Base-by-base conservation (phyloP, 1,284 basidiomycete species). In the Schizopora paradoxa region DNA sequence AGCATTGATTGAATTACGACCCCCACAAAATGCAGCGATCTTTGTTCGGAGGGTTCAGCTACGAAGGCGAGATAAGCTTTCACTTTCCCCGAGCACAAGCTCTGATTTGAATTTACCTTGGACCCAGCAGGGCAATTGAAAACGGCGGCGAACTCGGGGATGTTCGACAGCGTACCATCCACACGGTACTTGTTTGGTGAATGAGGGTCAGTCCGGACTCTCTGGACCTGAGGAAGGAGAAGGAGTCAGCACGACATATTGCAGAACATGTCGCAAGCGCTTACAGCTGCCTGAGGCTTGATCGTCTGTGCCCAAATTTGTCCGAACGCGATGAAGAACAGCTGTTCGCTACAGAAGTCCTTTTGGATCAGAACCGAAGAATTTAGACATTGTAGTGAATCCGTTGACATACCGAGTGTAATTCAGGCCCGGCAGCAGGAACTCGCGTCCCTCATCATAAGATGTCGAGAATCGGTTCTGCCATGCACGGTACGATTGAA, bases 401-500 rank as follows among this genome's bases (percentile, higher is more conserved):
- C 14, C 5, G 5, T 11, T 36, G 18, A 36, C 65, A 33, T 46
- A 75, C 81, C 79, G 75, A 0, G 87, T 89, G 62, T 77, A 92
- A 46, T 83, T 73, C 52, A 95, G 64, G n/a, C 91, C 91, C 4
- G 91, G 91, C 5, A 94, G 74, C 21, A 86, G 64, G 57, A 77
- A 82, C 61, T 90, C 83, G 42, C 70, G 69, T 0, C 79, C 82
- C n/a, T 66, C 71, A 41, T 72, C 61, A 41, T 70, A 63, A 0
- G 78, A 77, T 4, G 66, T 62, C 38, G 74, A 62, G 55, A 74
- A 81, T 49, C 88, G 80, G 7, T 72, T 69, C 61, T 86, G 82
- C 91, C 91, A 95, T 21, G 91, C 91, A n/a, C 85, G 77, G 62
- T 82, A 90, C 0, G 89, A 79, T 61, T 91, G 88, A 27, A 91